phyloP scores from a whole-genome alignment of 139 green algal genomes.

The Dunaliella primolecta region DNA sequence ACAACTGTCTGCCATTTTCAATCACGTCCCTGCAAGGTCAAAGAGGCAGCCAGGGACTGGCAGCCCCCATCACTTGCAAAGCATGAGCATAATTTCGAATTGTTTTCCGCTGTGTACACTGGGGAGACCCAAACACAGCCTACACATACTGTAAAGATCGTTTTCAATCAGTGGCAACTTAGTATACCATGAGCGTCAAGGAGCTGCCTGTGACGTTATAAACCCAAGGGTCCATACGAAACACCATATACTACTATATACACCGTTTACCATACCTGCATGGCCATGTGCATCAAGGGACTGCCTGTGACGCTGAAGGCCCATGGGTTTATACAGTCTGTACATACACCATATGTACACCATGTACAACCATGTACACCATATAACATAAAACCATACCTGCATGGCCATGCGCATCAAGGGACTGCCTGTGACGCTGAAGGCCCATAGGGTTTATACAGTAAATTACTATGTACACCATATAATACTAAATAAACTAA shows the following conservation, averaged over 20 bases:
- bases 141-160: too few species aligned
- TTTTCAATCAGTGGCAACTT: too few species aligned
- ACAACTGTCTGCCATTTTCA: too few species aligned
- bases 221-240: constrained; percentile 38
- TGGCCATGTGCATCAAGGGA: constrained; percentile 36
- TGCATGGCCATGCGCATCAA: constrained; percentile 37
- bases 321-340: constrained; percentile 47
- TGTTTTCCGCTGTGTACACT: too few species aligned
- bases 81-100: too few species aligned
- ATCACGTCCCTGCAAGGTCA: too few species aligned
- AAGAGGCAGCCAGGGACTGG: too few species aligned
- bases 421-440: constrained; percentile 31
- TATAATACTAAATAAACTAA: neutral
- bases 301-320: constrained; percentile 37
- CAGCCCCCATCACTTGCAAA: too few species aligned
- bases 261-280: constrained; percentile 15
- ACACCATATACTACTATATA: neutral
- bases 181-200: constrained; percentile 37
- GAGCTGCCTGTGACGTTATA: constrained; percentile 39
- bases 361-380: neutral
- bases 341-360: too few species aligned
- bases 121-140: too few species aligned
- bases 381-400: neutral
- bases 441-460: constrained; percentile 42
- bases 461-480: neutral